A percentile compares a stretch with the other conserved stretches of the same genome.
These are phyloP conservation scores for Diphasiastrum complanatum DNA, from an alignment of 83 land plant genomes.

Conservation along the genomic window DNA sequence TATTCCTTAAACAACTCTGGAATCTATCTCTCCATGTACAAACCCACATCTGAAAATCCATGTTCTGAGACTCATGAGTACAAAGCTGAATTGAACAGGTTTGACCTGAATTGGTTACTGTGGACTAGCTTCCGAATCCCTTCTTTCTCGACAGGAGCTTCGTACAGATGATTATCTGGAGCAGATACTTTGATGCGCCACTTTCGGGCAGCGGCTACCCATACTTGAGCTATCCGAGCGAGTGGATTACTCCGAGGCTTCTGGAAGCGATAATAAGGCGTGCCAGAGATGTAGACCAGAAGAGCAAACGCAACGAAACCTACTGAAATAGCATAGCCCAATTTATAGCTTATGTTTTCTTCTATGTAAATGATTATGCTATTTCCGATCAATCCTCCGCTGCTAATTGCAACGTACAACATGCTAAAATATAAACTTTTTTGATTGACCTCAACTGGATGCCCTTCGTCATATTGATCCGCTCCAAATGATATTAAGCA, in stretches of 20 bases:
- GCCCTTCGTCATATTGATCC: slow-evolving; percentile 51
- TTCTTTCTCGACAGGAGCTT: slow-evolving; percentile 8
- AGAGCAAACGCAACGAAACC: not conserved
- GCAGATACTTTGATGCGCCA: not conserved
- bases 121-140: slow-evolving; percentile 29
- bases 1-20: too few relatives aligned
- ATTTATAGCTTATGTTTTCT: not conserved
- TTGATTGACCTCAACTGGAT: too few relatives aligned
- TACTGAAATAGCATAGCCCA: not conserved
- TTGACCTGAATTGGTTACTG: slow-evolving; percentile 42
- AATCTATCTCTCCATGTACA: too few relatives aligned
- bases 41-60: too few relatives aligned
- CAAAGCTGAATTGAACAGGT: too few relatives aligned
- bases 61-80: too few relatives aligned
- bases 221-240: not conserved
- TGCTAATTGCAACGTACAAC: too few relatives aligned
- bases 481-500: slow-evolving; percentile 67
- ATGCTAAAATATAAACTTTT: too few relatives aligned
- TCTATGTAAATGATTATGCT: slow-evolving; percentile 1
- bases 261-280: not conserved
- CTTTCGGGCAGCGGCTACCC: not conserved
- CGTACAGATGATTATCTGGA: not conserved
- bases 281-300: not conserved
- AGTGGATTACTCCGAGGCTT: not conserved
- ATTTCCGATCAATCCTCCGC: too few relatives aligned